Conservation (phyloP, 441 rosid species). For the Oxalis stricta region DNA sequence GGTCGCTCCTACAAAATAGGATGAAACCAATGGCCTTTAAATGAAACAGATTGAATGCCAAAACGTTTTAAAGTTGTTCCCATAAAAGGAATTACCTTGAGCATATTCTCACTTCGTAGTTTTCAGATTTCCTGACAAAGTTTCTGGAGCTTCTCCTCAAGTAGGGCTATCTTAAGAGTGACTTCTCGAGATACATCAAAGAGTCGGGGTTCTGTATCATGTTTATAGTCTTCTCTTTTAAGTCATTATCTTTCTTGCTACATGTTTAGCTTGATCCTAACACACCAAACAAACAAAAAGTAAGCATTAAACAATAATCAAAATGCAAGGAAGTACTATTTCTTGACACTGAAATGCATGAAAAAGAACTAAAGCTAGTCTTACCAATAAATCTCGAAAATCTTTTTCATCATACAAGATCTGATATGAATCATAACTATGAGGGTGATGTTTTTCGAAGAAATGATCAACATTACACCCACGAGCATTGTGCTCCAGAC, state of each 20-base stretch:
- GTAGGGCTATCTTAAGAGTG: constrained; percentile 14
- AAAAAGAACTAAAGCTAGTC: constrained; percentile 12
- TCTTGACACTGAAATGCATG: no score
- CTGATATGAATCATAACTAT: constrained; percentile 49
- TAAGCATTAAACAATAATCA: not conserved
- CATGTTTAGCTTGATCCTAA: constrained; percentile 43
- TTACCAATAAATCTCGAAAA: constrained; percentile 47
- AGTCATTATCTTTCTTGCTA: constrained; percentile 29
- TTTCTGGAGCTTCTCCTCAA: constrained; percentile 59
- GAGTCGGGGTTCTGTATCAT: constrained; percentile 19
- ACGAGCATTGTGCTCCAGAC: constrained; percentile 37
- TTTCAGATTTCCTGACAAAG: constrained; percentile 30
- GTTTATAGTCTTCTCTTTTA: constrained; percentile 23
- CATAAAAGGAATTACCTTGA: constrained; percentile 21
- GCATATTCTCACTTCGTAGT: constrained; percentile 37
- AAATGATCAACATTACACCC: constrained; percentile 70
- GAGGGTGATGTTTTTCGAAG: constrained; percentile 57
- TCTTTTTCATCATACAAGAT: constrained; percentile 53
- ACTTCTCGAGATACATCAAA: constrained; percentile 19
- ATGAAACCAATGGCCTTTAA: no score
- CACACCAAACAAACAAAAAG: not conserved
- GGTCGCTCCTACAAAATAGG: constrained; percentile 65
- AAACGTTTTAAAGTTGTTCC: not conserved
- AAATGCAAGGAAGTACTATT: not conserved
- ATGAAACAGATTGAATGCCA: not conserved